Evolutionary conservation across 305 asterid species (phyloP), one percentile per base, ranked within the genome.

Genomic region (Solanum aculeatissimum): DNA sequence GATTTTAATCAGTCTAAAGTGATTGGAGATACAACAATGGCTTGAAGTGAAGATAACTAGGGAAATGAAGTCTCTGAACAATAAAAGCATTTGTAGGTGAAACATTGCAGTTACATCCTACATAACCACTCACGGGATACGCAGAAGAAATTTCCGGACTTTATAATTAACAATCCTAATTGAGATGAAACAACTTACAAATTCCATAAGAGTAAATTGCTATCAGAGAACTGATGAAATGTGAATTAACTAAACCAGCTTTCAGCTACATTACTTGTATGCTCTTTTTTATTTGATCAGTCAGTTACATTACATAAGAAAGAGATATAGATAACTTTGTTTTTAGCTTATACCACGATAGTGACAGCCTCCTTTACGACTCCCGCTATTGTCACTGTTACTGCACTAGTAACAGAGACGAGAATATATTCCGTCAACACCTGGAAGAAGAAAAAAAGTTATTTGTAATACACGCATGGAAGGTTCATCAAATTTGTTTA

Each of bases 321-420:
- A 55, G 11, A 42, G 35, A 27, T 15, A 62, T 1, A 42, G 45
- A 72, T 60, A 84, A 57, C 80, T 63, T 70, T 51, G 54, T 69
- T 38, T 25, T 79, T 4, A 57, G 19, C 16, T 82, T 84, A 80
- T 97, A 97, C 99, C 99, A 93, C 83, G 83, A 97, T 95, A 72
- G 99, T 97, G 43, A 97, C 99, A 72, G 99, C 99, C 88, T 97
- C 99, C 92, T 97, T 95, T 86, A 97, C 99, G 85, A 97, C 98
- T 88, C 99, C 99, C 10, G 99, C 99, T 84, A 97, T 97, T 49
- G 99, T 97, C 78, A 97, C 97, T 25, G 99, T 97, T 83, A 97
- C 98, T 14, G 99, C 99, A 91, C 99, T 97, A 29, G 99, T 95
- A 63, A 95, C 95, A 7, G 99, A 97, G 57, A 97, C 91, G 21